Evolutionary conservation across 2,329 filamentous ascomycete species (phyloP).

Genomic region (Pseudogymnoascus sp.): DNA sequence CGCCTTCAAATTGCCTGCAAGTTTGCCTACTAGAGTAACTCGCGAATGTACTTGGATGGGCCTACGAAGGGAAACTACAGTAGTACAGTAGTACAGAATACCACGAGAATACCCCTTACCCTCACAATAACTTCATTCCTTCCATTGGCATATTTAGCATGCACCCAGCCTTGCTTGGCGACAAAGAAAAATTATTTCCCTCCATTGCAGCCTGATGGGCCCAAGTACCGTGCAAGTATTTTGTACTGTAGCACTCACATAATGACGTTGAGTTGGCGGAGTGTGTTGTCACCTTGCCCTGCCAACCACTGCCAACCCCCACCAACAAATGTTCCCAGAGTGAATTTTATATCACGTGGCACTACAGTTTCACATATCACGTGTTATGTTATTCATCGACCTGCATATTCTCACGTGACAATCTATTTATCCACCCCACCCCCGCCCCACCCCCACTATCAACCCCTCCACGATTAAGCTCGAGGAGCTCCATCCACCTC

Average conservation of each 20-base stretch:
- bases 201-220: neutral
- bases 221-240: neutral
- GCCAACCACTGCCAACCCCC: neutral
- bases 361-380: neutral
- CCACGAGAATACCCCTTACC: neutral
- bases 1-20: no score
- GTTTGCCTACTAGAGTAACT: neutral
- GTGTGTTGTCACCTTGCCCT: conserved; percentile 3
- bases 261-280: neutral
- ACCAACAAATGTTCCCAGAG: no score
- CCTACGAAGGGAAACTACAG: neutral
- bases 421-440: neutral
- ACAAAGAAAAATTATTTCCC: neutral
- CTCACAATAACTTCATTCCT: neutral
- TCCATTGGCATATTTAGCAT: neutral
- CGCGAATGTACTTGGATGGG: no score
- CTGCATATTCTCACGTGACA: neutral
- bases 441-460: neutral
- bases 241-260: neutral
- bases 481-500: neutral
- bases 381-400: neutral
- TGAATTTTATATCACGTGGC: no score
- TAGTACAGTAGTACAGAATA: neutral
- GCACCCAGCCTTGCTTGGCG: neutral
- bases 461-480: neutral